Conservation (phyloP, 345 rosid genomes). For the Nasturtium officinale region DNA sequence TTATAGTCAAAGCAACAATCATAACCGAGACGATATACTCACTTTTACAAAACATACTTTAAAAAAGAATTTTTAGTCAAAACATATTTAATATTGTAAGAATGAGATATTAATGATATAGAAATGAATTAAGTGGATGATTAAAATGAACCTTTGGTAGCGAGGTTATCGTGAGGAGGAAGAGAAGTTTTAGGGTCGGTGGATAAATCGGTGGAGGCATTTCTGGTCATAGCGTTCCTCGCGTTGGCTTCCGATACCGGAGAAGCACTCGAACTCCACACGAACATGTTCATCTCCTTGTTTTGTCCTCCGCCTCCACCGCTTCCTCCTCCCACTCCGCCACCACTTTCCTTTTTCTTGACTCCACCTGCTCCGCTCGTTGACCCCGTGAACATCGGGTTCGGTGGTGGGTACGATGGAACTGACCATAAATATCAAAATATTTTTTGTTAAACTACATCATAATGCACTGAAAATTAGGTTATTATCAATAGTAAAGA, state of each 20-base stretch:
- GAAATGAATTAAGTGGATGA: neutral
- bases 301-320: slow-evolving; percentile 30
- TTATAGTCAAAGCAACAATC: neutral
- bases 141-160: slow-evolving; percentile 49
- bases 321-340: slow-evolving; percentile 29
- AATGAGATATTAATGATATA: neutral
- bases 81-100: neutral
- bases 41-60: neutral
- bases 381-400: slow-evolving; percentile 71
- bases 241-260: slow-evolving; percentile 73
- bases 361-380: slow-evolving; percentile 43
- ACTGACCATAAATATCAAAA: slow-evolving; percentile 18
- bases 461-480: neutral
- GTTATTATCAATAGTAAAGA: neutral
- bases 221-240: slow-evolving; percentile 56
- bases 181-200: slow-evolving; percentile 38
- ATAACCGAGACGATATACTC: neutral
- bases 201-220: slow-evolving; percentile 50
- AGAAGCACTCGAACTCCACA: slow-evolving; percentile 84
- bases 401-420: slow-evolving; percentile 64
- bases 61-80: too few species aligned
- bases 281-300: slow-evolving; percentile 81
- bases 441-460: neutral
- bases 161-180: slow-evolving; percentile 51
- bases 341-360: slow-evolving; percentile 47